Conservation (phyloP, 768 basidiomycete species). For the Leccinum disarticulatum region DNA sequence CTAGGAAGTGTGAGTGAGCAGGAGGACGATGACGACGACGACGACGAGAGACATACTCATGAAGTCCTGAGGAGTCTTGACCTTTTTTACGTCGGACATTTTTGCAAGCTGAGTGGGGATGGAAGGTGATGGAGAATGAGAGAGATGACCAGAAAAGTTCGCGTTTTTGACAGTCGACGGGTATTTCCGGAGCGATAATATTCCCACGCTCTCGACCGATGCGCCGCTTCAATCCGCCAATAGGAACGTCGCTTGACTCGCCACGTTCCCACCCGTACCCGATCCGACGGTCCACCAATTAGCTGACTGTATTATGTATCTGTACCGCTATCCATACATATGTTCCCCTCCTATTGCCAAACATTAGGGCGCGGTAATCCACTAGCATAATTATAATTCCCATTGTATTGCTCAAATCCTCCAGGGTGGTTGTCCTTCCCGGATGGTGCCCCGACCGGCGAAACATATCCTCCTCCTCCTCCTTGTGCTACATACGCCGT, state of each 20-base stretch:
- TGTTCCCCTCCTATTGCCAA: constrained; percentile 26
- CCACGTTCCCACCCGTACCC: background rate
- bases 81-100: constrained; percentile 85
- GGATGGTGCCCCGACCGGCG: constrained; percentile 16
- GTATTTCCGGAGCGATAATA: constrained; percentile 27
- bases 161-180: constrained; percentile 38
- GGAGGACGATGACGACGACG: background rate
- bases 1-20: constrained; percentile 40
- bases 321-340: constrained; percentile 16
- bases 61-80: constrained; percentile 91
- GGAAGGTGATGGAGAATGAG: constrained; percentile 45
- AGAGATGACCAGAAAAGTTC: constrained; percentile 49
- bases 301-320: constrained; percentile 13
- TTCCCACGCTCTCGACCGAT: constrained; percentile 33
- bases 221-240: constrained; percentile 9
- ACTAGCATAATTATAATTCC: constrained; percentile 25
- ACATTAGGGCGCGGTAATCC: constrained; percentile 25
- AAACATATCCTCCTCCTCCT: constrained; percentile 21
- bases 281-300: constrained; percentile 3
- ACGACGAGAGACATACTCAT: constrained; percentile 47
- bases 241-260: background rate
- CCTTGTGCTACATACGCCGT: constrained; percentile 20
- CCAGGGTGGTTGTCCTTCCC: constrained; percentile 23
- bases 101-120: constrained; percentile 55
- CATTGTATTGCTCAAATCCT: constrained; percentile 26